These are phyloP conservation scores for Trichoderma sp. DNA, from an alignment of 2,329 filamentous ascomycete genomes.

Conservation along the genomic window DNA sequence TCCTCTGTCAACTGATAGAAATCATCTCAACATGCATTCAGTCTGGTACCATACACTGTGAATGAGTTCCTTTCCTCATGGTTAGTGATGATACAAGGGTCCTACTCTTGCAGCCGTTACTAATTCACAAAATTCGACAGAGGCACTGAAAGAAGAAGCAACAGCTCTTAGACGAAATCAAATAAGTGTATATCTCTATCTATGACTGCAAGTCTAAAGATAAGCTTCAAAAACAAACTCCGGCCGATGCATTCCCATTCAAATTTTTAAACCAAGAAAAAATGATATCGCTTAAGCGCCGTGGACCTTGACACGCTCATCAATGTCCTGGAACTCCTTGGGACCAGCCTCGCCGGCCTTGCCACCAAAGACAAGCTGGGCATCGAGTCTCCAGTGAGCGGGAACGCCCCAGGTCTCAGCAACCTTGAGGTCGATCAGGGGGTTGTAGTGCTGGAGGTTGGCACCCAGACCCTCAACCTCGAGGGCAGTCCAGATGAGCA, in stretches of 20 bases:
- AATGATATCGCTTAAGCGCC: slow-evolving; percentile 46
- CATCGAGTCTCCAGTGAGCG: slow-evolving; percentile 71
- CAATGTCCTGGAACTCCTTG: slow-evolving; percentile 66
- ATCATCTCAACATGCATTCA: background rate
- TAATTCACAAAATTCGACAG: background rate
- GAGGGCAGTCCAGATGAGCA: slow-evolving; percentile 76
- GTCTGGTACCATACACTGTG: background rate
- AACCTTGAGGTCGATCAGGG: slow-evolving; percentile 75
- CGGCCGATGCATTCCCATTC: slow-evolving; percentile 8
- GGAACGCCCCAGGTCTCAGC: slow-evolving; percentile 69
- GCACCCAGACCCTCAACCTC: slow-evolving; percentile 82
- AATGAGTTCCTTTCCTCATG: background rate
- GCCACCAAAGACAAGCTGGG: slow-evolving; percentile 83
- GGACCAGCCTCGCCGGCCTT: slow-evolving; percentile 56
- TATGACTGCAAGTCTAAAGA: slow-evolving; percentile 8
- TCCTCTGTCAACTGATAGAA: background rate
- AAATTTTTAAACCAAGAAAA: background rate
- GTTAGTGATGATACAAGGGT: background rate
- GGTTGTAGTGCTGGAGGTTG: slow-evolving; percentile 94
- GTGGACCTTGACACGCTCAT: slow-evolving; percentile 67
- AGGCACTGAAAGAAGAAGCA: background rate
- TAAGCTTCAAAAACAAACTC: background rate
- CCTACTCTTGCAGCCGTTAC: background rate
- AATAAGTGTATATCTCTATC: slow-evolving; percentile 1
- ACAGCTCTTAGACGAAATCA: background rate